Base-by-base conservation (phyloP, 129 eudicot genomes). In the Flaveria robusta region DNA sequence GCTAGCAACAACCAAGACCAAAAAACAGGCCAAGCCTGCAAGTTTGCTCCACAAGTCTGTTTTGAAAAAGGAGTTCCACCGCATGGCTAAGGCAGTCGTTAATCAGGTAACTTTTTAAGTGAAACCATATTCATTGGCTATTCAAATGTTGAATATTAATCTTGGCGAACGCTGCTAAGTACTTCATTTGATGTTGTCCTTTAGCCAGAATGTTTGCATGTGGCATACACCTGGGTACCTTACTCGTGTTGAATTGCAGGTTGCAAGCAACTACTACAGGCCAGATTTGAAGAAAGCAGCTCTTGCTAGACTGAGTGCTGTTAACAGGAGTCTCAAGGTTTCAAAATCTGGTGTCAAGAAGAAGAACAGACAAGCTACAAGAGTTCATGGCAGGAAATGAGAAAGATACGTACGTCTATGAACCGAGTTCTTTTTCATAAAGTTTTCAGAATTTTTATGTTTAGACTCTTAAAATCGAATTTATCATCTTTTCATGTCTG, bases 201-300 rank as follows among this genome's bases (percentile, higher is more conserved):
- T 31, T 31, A 4, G 7, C 37, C 2, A n/a, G 11, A 62, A 27
- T 62, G 20, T 62, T 27, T 62, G 9, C 12, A 62, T 62, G 10
- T 62, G n/a, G 15, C 0, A 14, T 62, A 42, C 46, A 42, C 46
- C 0, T 42, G 46, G 1, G 4, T 18, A 26, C 16, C 3, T 0
- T 5, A 14, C 22, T 63, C 4, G 43, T 6, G 45, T 12, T 67
- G 41, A 43, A 12, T 24, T 9, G 37, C 73, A 93, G 98, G 98
- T 93, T 72, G 92, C 71, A 1, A 88, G 84, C 63, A 94, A 94
- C 86, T 66, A 85, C 72, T 94, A 94, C 85, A 88, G 98, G 88
- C 93, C 98, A 26, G 98, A 94, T 76, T 73, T 94, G 93, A 94
- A 94, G 96, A 84, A 88, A 80, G 98, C 98, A 24, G 96, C 98